Evolutionary conservation across 192 early-diverging fungal species (phyloP), one percentile per base, ranked within the genome.

Genomic region (Linnemannia exigua): DNA sequence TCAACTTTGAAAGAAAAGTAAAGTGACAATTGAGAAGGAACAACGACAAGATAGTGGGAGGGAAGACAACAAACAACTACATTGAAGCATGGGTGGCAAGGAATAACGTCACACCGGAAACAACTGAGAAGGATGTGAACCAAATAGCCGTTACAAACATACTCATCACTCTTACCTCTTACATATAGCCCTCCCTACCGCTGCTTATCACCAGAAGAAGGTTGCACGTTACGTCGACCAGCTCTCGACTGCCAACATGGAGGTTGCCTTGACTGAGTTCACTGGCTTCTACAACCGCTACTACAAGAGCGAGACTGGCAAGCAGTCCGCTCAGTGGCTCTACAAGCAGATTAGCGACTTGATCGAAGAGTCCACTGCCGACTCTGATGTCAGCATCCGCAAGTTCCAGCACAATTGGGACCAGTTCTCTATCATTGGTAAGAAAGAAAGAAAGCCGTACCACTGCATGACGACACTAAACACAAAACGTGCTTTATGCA

Each of bases 281-380:
- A 96, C 97, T 4, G 89, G 86, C 31, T 98, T 99, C 92, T 88
- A 92, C 52, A 99, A 93, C 76, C 94, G 98, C 11, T 98, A 98
- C 89, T 99, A 96, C 90, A 95, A 95, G 76, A 93, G 93, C 51
- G 74, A 92, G 67, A 90, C 89, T 68, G 95, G 95, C 5, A 88
- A 84, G 44, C 75, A 93, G 73, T 95, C 95, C 35, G 93, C 92
- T 31, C 74, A 91, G 71, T 97, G 95, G 95, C 91, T 97, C 70
- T 88, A 91, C 77, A 75, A 87, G 20, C 90, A 94, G 69, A 86
- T 96, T 16, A 69, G 88, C 48, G 75, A 79, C 17, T 75, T 94
- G 19, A 90, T 92, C 1, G 74, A 84, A 5, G 79, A 79, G 5
- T 72, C 87, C 15, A 58, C 77, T 1, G 51, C 61, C 12, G 74